phyloP scores from a whole-genome alignment of 2,329 filamentous ascomycete genomes.

The Colletotrichum costaricense region DNA sequence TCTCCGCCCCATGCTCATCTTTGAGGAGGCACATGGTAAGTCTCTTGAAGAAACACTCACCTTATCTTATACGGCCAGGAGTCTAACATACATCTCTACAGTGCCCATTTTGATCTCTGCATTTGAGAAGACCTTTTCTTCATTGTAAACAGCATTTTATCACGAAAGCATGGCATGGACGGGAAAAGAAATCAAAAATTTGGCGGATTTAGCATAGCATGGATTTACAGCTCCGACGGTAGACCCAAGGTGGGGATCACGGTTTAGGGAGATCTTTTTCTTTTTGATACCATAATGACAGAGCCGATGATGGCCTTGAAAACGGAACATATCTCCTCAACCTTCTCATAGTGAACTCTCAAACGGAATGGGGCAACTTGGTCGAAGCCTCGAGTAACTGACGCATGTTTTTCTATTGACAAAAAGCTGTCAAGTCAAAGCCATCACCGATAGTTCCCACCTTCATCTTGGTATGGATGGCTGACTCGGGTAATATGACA shows the following conservation, averaged over 20 bases:
- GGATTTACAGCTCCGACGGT: background rate
- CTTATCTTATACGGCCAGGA: background rate
- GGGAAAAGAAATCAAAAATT: background rate
- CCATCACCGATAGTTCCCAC: too few species aligned
- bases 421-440: too few species aligned
- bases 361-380: too few species aligned
- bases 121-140: conserved; percentile 78
- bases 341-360: too few species aligned
- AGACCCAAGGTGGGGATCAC: background rate
- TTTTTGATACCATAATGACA: conserved; percentile 31
- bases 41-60: background rate
- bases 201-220: conserved; percentile 23
- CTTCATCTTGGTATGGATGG: too few species aligned
- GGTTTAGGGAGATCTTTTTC: background rate
- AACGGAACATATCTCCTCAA: too few species aligned
- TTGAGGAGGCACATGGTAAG: conserved; percentile 74
- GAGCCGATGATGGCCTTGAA: background rate
- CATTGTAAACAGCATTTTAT: conserved; percentile 38
- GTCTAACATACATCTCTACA: background rate
- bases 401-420: accelerated
- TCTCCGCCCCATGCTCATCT: conserved; percentile 84
- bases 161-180: conserved; percentile 1
- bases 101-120: conserved; percentile 75
- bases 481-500: too few species aligned
- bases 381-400: accelerated